Conservation (phyloP, 2,329 filamentous ascomycete genomes). For the Alternaria panax region DNA sequence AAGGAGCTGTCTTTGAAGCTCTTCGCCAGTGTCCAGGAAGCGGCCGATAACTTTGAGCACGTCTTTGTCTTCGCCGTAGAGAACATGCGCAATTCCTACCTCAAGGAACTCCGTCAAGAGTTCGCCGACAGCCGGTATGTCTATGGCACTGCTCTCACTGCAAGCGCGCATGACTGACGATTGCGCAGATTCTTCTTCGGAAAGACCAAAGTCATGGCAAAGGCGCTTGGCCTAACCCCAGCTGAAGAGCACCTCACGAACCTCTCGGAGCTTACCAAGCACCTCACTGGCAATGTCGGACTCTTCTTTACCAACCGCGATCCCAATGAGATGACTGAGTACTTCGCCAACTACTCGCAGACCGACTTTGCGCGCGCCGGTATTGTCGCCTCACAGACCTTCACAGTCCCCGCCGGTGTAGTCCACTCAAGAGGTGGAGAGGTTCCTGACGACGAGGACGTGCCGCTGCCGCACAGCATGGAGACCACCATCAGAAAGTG, state of each 20-base stretch:
- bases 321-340: slow-evolving; percentile 70
- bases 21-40: slow-evolving; percentile 86
- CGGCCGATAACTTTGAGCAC: slow-evolving; percentile 83
- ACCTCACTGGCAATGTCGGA: slow-evolving; percentile 84
- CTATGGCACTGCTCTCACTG: background rate
- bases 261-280: slow-evolving; percentile 71
- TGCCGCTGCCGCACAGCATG: slow-evolving; percentile 84
- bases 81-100: slow-evolving; percentile 97
- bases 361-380: slow-evolving; percentile 93
- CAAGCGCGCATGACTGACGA: slow-evolving; percentile 8
- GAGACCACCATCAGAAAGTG: slow-evolving; percentile 91
- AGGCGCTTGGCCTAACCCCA: slow-evolving; percentile 81
- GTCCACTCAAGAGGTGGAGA: slow-evolving; percentile 82
- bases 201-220: slow-evolving; percentile 99
- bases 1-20: slow-evolving; percentile 88
- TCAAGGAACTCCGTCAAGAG: slow-evolving; percentile 88
- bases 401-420: slow-evolving; percentile 82
- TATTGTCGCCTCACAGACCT: slow-evolving; percentile 73
- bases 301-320: slow-evolving; percentile 87
- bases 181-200: slow-evolving; percentile 86
- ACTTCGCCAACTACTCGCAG: slow-evolving; percentile 75
- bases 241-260: slow-evolving; percentile 83
- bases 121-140: slow-evolving; percentile 82
- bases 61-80: slow-evolving; percentile 93
- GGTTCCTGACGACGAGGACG: slow-evolving; percentile 79